Evolutionary conservation across 129 eudicot genomes (phyloP).

Genomic region (Saposhnikovia divaricata): DNA sequence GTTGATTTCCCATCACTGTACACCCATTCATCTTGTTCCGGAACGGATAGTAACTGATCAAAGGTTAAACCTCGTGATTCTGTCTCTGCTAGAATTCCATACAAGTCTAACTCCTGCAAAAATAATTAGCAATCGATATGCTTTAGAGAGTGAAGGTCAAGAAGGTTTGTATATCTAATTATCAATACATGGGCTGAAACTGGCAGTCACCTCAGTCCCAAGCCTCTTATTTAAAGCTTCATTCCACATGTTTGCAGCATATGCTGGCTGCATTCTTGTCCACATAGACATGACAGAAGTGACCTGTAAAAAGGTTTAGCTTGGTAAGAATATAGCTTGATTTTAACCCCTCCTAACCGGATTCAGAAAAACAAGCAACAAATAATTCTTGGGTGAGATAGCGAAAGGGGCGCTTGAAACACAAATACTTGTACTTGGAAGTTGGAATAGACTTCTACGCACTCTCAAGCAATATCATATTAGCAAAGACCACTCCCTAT

Average conservation of each 20-base stretch:
- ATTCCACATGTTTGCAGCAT: slow-evolving; percentile 99
- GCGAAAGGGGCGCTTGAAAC: not conserved
- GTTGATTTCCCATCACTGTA: slow-evolving; percentile 98
- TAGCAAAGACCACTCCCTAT: not conserved
- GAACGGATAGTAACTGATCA: slow-evolving; percentile 89
- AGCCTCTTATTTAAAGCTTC: slow-evolving; percentile 98
- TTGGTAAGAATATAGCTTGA: not conserved
- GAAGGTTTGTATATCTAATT: not conserved
- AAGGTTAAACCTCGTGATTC: slow-evolving; percentile 78
- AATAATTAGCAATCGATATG: not conserved
- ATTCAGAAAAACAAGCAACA: not conserved
- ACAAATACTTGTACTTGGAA: not conserved
- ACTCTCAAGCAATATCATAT: not conserved
- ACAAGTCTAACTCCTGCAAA: slow-evolving; percentile 75
- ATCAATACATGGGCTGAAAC: not conserved
- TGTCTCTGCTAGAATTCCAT: slow-evolving; percentile 67
- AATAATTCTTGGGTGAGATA: not conserved
- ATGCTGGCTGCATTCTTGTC: slow-evolving; percentile 99
- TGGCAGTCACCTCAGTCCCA: slow-evolving; percentile 76
- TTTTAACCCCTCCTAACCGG: not conserved
- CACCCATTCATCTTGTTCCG: slow-evolving; percentile 96
- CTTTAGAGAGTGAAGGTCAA: not conserved
- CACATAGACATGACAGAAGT: slow-evolving; percentile 99
- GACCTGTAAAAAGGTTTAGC: slow-evolving; percentile 45
- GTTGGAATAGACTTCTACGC: not conserved